A percentile compares a stretch with the other conserved stretches of the same genome.
Conservation (phyloP, 1,139 yeast species). For the Yamadazyma triangularis region DNA sequence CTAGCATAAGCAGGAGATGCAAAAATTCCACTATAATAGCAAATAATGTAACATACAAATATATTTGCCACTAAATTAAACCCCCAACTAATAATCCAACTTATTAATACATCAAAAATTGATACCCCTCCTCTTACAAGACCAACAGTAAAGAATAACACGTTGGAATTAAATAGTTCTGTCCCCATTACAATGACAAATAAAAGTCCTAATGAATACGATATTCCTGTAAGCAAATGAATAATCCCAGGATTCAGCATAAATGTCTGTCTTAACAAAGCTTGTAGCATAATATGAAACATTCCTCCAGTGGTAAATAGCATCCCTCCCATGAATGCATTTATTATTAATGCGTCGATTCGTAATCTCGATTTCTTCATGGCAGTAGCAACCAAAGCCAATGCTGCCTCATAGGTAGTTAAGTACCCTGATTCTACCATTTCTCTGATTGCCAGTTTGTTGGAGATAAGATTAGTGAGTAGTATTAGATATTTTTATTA, state of each 20-base stretch:
- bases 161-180: slow-evolving; percentile 69
- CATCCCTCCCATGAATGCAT: slow-evolving; percentile 67
- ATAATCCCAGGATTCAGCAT: slow-evolving; percentile 51
- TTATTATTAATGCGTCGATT: slow-evolving; percentile 51
- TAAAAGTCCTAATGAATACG: slow-evolving; percentile 66
- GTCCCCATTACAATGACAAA: slow-evolving; percentile 71
- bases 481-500: no score
- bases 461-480: no score
- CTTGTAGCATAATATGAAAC: slow-evolving; percentile 54
- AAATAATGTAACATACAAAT: slow-evolving; percentile 60
- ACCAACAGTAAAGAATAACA: slow-evolving; percentile 65
- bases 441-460: no score
- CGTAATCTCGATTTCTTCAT: slow-evolving; percentile 75
- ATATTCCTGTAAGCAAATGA: slow-evolving; percentile 48
- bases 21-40: slow-evolving; percentile 51
- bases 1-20: slow-evolving; percentile 29
- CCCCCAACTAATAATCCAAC: slow-evolving; percentile 68
- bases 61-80: slow-evolving; percentile 60
- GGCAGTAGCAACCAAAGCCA: slow-evolving; percentile 77
- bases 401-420: slow-evolving; percentile 74
- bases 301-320: slow-evolving; percentile 71
- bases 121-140: slow-evolving; percentile 65
- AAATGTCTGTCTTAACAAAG: slow-evolving; percentile 42
- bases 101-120: slow-evolving; percentile 53
- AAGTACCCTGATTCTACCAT: slow-evolving; percentile 59